These are phyloP conservation scores for Dryas alaskensis DNA, from an alignment of 306 rosid genomes.

Conservation along the genomic window DNA sequence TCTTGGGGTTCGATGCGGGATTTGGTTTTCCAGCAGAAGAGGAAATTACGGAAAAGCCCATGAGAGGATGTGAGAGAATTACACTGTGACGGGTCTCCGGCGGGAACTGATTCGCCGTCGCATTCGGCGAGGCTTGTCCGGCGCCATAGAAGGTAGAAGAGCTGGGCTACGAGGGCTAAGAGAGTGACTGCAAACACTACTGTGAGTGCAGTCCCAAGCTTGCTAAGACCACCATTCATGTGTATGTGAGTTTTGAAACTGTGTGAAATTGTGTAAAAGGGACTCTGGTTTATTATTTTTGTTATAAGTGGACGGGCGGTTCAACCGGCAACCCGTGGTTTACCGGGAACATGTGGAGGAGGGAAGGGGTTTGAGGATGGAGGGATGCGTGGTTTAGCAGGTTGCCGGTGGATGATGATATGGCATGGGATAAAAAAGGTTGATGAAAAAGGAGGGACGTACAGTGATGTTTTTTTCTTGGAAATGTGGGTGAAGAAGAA, in stretches of 20 bases:
- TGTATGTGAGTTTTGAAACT: neutral
- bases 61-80: constrained; percentile 8
- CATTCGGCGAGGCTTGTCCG: constrained; percentile 2
- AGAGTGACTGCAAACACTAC: constrained; percentile 26
- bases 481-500: neutral
- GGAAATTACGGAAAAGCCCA: constrained; percentile 20
- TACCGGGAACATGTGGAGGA: neutral
- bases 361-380: neutral
- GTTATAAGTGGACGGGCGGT: neutral
- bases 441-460: neutral
- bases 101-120: neutral
- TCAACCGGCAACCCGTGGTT: constrained; percentile 13
- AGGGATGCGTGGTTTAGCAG: neutral
- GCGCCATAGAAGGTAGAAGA: constrained; percentile 34
- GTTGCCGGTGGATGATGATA: constrained; percentile 25
- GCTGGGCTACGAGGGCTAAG: constrained; percentile 27
- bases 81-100: neutral
- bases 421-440: neutral
- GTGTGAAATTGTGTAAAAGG: neutral
- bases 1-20: constrained; percentile 36
- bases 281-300: neutral
- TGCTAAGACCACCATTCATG: constrained; percentile 28
- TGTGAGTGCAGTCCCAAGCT: constrained; percentile 23
- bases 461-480: constrained; percentile 11
- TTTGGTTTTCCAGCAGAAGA: constrained; percentile 32